Percentiles rank a stretch among this genome's conserved stretches.
phyloP scores from a whole-genome alignment of 768 basidiomycete genomes.

The Pisolithus sp. region DNA sequence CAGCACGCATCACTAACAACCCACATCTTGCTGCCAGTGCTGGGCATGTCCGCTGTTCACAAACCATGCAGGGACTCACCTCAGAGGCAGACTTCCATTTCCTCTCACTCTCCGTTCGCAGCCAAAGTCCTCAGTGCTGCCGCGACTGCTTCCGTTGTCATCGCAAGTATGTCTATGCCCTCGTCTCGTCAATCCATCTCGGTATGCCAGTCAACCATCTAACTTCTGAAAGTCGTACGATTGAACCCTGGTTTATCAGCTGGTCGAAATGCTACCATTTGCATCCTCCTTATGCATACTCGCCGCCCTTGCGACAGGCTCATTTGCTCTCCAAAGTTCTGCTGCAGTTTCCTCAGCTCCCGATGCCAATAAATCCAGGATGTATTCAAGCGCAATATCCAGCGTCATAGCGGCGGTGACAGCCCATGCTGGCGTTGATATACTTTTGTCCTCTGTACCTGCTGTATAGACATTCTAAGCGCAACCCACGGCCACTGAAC shows the following conservation, averaged over 20 bases:
- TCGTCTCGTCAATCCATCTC: constrained; percentile 22
- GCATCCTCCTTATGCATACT: constrained; percentile 30
- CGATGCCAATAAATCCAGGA: constrained; percentile 23
- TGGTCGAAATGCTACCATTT: constrained; percentile 33
- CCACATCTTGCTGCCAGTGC: constrained; percentile 18
- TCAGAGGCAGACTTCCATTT: constrained; percentile 20
- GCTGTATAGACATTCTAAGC: constrained; percentile 40
- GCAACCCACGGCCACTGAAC: constrained; percentile 42
- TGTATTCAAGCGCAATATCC: constrained; percentile 31
- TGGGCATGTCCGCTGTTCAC: constrained; percentile 17
- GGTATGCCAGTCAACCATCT: constrained; percentile 19
- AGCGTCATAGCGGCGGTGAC: constrained; percentile 30
- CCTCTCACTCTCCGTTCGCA: constrained; percentile 19
- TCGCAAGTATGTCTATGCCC: constrained; percentile 24
- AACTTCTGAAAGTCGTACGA: constrained; percentile 3
- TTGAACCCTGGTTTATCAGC: constrained; percentile 17
- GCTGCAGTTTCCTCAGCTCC: constrained; percentile 8
- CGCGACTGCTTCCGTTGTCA: constrained; percentile 26
- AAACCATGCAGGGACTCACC: constrained; percentile 27
- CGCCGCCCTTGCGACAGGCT: constrained; percentile 27
- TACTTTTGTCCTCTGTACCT: constrained; percentile 49
- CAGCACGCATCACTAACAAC: constrained; percentile 9
- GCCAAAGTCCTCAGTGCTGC: constrained; percentile 26
- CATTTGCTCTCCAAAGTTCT: constrained; percentile 23
- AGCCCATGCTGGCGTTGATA: constrained; percentile 31